A percentile compares a stretch with the other conserved stretches of the same genome.
Evolutionary conservation across 2,329 filamentous ascomycete genomes (phyloP).

Genomic region (Xylariaceae sp.): DNA sequence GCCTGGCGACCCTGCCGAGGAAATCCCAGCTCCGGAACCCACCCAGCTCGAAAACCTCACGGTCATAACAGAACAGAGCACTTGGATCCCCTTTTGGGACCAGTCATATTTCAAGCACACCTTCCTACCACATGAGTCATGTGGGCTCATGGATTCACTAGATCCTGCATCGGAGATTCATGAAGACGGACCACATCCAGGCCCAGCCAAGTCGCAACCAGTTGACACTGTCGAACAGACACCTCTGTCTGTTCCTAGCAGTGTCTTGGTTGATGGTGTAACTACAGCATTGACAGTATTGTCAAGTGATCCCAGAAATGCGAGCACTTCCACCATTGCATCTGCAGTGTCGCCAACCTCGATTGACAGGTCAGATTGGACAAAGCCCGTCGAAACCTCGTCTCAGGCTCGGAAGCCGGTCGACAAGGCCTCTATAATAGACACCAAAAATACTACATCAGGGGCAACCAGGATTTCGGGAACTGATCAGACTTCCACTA

Average conservation of each 20-base stretch:
- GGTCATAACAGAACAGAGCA: conserved; percentile 12
- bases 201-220: conserved; percentile 8
- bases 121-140: conserved; percentile 13
- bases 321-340: background rate
- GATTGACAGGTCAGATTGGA: background rate
- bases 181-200: conserved; percentile 8
- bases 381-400: background rate
- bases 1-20: conserved; percentile 11
- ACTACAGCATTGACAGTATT: conserved; percentile 8
- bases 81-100: conserved; percentile 21
- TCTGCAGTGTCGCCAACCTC: background rate
- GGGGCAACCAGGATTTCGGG: conserved; percentile 9
- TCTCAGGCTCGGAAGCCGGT: background rate
- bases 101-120: conserved; percentile 18
- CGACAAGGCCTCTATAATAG: background rate
- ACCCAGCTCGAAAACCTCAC: conserved; percentile 14
- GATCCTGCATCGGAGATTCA: conserved; percentile 5
- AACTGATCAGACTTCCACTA: conserved; percentile 10
- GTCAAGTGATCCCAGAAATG: background rate
- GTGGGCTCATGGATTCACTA: conserved; percentile 8
- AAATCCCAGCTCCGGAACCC: conserved; percentile 14
- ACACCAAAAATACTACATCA: conserved; percentile 12
- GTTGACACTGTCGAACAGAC: conserved; percentile 10
- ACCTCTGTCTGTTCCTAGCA: too few relatives aligned
- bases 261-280: conserved; percentile 7